These are phyloP conservation scores for Piromyces finnis DNA, from an alignment of 192 early-diverging fungal species.

Conservation along the genomic window DNA sequence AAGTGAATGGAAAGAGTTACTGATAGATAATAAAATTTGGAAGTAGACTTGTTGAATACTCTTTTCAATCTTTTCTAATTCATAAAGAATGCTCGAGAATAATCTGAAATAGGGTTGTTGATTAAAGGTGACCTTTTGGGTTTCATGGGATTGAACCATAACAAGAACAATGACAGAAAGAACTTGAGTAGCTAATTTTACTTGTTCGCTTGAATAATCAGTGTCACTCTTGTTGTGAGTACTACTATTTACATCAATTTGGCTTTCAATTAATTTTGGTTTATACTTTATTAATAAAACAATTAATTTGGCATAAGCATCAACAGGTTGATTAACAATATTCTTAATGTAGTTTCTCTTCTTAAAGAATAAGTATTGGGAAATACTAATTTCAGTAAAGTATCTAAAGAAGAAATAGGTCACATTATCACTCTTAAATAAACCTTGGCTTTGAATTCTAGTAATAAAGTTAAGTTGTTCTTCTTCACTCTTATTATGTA, in stretches of 20 bases:
- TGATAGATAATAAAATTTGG: constrained; percentile 46
- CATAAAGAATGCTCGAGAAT: constrained; percentile 63
- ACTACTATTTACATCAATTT: not conserved
- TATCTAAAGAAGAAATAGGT: constrained; percentile 80
- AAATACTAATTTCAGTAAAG: constrained; percentile 63
- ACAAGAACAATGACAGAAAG: constrained; percentile 71
- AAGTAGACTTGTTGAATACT: constrained; percentile 49
- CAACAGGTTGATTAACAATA: constrained; percentile 55
- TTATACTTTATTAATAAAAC: constrained; percentile 64
- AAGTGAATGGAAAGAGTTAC: constrained; percentile 65
- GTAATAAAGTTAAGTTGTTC: not conserved
- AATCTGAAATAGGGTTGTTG: constrained; percentile 82
- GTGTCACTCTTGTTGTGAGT: constrained; percentile 9
- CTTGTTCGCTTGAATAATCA: constrained; percentile 19
- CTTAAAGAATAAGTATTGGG: not conserved
- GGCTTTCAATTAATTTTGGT: constrained; percentile 13
- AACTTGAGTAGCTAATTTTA: constrained; percentile 49
- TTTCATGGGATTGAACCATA: constrained; percentile 66
- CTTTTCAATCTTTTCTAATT: constrained; percentile 47
- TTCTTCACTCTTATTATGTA: constrained; percentile 37
- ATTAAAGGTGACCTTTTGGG: constrained; percentile 56
- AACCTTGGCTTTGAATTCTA: constrained; percentile 54
- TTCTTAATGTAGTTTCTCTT: constrained; percentile 10
- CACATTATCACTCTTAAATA: constrained; percentile 54
- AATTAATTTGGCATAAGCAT: constrained; percentile 81